These are phyloP conservation scores for Penicillium brevicompactum DNA, from an alignment of 2,329 filamentous ascomycete genomes.

Conservation along the genomic window DNA sequence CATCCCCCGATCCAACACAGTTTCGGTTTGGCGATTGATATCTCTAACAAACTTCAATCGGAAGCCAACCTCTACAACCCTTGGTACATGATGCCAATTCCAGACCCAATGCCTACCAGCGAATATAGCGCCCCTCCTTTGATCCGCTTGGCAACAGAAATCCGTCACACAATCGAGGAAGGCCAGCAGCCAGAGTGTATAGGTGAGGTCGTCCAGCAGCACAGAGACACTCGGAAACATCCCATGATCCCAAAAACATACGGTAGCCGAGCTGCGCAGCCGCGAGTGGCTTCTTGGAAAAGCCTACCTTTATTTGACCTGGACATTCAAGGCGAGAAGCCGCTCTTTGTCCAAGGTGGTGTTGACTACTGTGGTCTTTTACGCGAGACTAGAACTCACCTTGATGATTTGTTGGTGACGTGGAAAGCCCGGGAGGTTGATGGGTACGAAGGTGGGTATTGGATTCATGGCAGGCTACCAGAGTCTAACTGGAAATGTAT, in stretches of 20 bases:
- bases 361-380: slow-evolving; percentile 9
- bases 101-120: slow-evolving; percentile 6
- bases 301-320: slow-evolving; percentile 3
- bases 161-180: not conserved
- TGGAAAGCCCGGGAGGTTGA: slow-evolving; percentile 1
- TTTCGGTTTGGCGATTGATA: slow-evolving; percentile 4
- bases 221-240: not conserved
- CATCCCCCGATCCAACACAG: not conserved
- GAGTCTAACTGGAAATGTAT: slow-evolving; percentile 6
- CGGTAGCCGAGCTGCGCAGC: slow-evolving; percentile 4
- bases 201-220: not conserved
- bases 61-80: slow-evolving; percentile 3
- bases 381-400: not conserved
- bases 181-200: slow-evolving; percentile 8
- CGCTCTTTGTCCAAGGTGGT: slow-evolving; percentile 7
- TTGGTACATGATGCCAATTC: slow-evolving; percentile 10
- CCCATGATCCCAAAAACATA: slow-evolving; percentile 4
- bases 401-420: slow-evolving; percentile 11
- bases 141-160: slow-evolving; percentile 1
- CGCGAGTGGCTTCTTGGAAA: slow-evolving; percentile 7
- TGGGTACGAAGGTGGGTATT: slow-evolving; percentile 4
- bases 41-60: slow-evolving; percentile 1
- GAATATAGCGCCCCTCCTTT: slow-evolving; percentile 1
- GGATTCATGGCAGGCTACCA: slow-evolving; percentile 6
- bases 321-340: slow-evolving; percentile 5